phyloP scores from a whole-genome alignment of 2,329 filamentous ascomycete genomes.

The Venturiaceae sp. region DNA sequence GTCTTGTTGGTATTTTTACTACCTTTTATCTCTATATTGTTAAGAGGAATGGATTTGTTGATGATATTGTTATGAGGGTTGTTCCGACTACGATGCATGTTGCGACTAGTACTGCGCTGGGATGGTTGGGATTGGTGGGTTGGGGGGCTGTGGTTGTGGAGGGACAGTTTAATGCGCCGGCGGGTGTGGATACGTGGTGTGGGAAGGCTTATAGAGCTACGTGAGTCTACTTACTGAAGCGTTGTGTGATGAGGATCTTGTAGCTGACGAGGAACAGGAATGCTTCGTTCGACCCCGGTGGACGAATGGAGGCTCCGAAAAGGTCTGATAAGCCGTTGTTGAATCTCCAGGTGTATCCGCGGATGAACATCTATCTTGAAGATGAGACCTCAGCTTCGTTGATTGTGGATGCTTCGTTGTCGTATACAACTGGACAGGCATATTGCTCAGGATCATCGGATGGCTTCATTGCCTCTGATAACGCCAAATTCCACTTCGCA shows the following conservation, averaged over 20 bases:
- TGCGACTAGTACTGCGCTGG: neutral
- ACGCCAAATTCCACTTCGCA: slow-evolving; percentile 20
- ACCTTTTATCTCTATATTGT: neutral
- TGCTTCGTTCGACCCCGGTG: slow-evolving; percentile 37
- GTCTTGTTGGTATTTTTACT: neutral
- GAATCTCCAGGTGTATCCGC: slow-evolving; percentile 34
- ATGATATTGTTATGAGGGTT: neutral
- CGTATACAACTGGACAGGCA: slow-evolving; percentile 26
- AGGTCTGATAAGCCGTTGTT: slow-evolving; percentile 27
- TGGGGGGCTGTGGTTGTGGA: neutral
- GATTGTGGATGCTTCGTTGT: slow-evolving; percentile 33
- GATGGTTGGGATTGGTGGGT: neutral
- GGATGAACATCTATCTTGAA: slow-evolving; percentile 38
- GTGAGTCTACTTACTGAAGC: slow-evolving; percentile 18
- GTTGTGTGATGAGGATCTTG: neutral
- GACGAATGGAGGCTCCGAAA: slow-evolving; percentile 32
- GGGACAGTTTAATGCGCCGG: slow-evolving; percentile 11
- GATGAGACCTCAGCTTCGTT: slow-evolving; percentile 28
- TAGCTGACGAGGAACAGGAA: slow-evolving; percentile 21
- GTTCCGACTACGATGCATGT: neutral
- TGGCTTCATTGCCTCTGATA: slow-evolving; percentile 8
- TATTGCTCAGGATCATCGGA: slow-evolving; percentile 16
- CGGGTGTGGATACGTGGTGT: slow-evolving; percentile 38
- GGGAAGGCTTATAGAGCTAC: slow-evolving; percentile 36
- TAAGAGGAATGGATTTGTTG: neutral